Percentiles rank a stretch among this genome's conserved stretches.
phyloP scores from a whole-genome alignment of 768 basidiomycete species.

The Mycena crocata region DNA sequence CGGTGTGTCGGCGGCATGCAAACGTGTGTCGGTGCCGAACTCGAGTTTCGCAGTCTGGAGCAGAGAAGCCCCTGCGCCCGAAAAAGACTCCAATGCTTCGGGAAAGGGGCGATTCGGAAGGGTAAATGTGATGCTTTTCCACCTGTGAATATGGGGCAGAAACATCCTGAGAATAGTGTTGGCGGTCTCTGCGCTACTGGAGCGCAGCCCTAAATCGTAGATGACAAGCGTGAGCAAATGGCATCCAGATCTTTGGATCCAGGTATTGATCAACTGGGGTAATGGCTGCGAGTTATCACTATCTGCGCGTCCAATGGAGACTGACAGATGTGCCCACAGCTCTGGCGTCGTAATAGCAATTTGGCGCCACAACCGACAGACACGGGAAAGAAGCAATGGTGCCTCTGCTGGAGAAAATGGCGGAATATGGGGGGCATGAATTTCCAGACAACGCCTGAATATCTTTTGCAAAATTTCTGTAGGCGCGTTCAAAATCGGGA shows the following conservation, averaged over 20 bases:
- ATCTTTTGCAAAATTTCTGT: slow-evolving; percentile 24
- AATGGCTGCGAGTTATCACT: slow-evolving; percentile 3
- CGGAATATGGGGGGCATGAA: background rate
- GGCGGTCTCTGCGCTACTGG: background rate
- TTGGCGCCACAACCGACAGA: slow-evolving; percentile 14
- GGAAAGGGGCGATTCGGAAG: slow-evolving; percentile 22
- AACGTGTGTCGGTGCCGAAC: slow-evolving; percentile 3
- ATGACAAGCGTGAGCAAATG: slow-evolving; percentile 23
- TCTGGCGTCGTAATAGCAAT: slow-evolving; percentile 11
- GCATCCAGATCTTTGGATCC: slow-evolving; percentile 23
- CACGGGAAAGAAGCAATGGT: no score
- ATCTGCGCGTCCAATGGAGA: slow-evolving; percentile 13
- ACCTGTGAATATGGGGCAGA: slow-evolving; percentile 21
- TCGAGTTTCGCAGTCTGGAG: slow-evolving; percentile 23
- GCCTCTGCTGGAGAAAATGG: slow-evolving; percentile 23
- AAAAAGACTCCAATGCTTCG: background rate
- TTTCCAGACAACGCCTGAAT: slow-evolving; percentile 19
- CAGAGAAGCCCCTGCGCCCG: background rate
- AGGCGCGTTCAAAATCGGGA: background rate
- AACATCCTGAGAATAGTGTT: slow-evolving; percentile 9
- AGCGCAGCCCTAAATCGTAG: background rate
- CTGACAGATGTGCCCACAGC: slow-evolving; percentile 18
- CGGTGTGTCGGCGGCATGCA: slow-evolving; percentile 1
- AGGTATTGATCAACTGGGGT: slow-evolving; percentile 4
- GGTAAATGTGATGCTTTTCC: slow-evolving; percentile 19